A percentile compares a stretch with the other conserved stretches of the same genome.
phyloP scores from a whole-genome alignment of 106 monocot genomes.

The Dendrobium officinale region DNA sequence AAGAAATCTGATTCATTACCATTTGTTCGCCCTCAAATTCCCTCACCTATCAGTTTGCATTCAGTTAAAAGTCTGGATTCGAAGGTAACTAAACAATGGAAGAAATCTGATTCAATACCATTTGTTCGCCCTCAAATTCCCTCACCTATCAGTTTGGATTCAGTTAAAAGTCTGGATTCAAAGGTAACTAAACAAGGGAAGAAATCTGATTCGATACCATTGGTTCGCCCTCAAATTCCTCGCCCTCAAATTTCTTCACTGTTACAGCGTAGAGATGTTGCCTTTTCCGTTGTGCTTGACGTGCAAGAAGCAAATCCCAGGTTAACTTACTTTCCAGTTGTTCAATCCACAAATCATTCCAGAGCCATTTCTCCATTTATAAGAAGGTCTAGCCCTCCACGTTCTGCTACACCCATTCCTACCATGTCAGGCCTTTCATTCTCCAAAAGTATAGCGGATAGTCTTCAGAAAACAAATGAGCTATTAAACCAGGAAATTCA shows the following conservation, averaged over 20 bases:
- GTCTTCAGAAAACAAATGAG: constrained; percentile 73
- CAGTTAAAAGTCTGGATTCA: constrained; percentile 64
- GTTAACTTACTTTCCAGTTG: constrained; percentile 24
- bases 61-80: constrained; percentile 68
- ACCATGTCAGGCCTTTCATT: constrained; percentile 54
- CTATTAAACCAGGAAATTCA: constrained; percentile 77
- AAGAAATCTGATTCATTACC: constrained; percentile 57
- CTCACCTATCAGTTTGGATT: constrained; percentile 43
- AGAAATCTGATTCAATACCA: constrained; percentile 51
- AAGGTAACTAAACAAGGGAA: constrained; percentile 75
- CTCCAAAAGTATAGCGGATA: constrained; percentile 54
- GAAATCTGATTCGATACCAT: constrained; percentile 49
- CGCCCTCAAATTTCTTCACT: constrained; percentile 25
- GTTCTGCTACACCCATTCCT: constrained; percentile 55
- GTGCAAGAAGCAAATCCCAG: constrained; percentile 25
- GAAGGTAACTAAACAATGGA: constrained; percentile 68
- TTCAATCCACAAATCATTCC: constrained; percentile 44
- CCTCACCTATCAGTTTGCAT: constrained; percentile 40
- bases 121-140: constrained; percentile 15
- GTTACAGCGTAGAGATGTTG: constrained; percentile 53
- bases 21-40: constrained; percentile 15
- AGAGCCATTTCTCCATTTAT: constrained; percentile 75
- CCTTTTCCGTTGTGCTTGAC: constrained; percentile 38
- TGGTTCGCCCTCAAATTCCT: constrained; percentile 13
- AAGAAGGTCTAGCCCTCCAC: constrained; percentile 58